These are phyloP conservation scores for Sclerotinia trifoliorum DNA, from an alignment of 2,329 filamentous ascomycete species.

Conservation along the genomic window DNA sequence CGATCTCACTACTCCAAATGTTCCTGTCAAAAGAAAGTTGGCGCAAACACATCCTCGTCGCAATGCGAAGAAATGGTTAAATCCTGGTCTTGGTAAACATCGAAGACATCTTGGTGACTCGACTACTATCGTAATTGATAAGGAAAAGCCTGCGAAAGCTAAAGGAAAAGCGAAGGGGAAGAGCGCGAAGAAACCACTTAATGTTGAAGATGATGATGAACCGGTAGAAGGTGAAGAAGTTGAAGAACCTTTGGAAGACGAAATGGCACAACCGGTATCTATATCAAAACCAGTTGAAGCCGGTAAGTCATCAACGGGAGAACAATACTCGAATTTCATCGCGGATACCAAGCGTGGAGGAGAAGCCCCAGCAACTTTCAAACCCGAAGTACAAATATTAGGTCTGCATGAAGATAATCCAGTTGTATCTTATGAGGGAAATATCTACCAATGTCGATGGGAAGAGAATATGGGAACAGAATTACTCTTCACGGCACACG, in stretches of 20 bases:
- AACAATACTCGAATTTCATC: not conserved
- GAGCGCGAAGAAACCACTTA: conserved; percentile 5
- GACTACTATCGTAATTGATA: conserved; percentile 15
- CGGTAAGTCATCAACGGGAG: not conserved
- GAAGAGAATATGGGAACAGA: conserved; percentile 81
- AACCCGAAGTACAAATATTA: conserved; percentile 68
- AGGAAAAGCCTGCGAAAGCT: not conserved
- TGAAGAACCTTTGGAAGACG: conserved; percentile 35
- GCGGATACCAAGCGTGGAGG: conserved; percentile 26
- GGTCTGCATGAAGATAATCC: conserved; percentile 76
- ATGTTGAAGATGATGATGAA: conserved; percentile 20
- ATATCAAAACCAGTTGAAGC: conserved; percentile 11
- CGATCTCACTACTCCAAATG: conserved; percentile 52
- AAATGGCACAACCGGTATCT: conserved; percentile 31
- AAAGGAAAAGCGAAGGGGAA: conserved; percentile 17
- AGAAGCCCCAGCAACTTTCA: not conserved
- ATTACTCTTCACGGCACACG: conserved; percentile 63
- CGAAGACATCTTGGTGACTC: conserved; percentile 16
- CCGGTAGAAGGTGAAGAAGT: conserved; percentile 31
- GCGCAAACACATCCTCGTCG: conserved; percentile 23
- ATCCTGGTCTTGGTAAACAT: conserved; percentile 22
- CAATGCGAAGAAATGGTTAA: conserved; percentile 30
- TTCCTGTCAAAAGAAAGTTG: conserved; percentile 28
- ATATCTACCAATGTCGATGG: conserved; percentile 80
- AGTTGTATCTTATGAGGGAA: conserved; percentile 74